phyloP scores from a whole-genome alignment of 768 basidiomycete species.

The Tremella yokohamensis region DNA sequence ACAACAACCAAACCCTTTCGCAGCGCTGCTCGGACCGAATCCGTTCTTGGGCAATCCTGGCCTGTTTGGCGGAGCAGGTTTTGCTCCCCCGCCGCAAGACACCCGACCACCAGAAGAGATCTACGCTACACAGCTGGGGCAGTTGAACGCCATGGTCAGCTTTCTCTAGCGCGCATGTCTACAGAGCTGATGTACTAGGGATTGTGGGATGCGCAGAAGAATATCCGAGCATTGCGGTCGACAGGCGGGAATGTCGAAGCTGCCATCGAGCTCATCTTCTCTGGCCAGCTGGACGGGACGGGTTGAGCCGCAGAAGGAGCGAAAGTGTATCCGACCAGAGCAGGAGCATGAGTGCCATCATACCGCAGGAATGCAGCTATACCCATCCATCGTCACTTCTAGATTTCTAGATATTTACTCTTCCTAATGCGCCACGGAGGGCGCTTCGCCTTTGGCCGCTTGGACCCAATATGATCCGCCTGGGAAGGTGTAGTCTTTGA shows the following conservation, averaged over 20 bases:
- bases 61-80: slow-evolving; percentile 6
- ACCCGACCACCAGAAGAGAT: slow-evolving; percentile 80
- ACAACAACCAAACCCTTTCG: slow-evolving; percentile 6
- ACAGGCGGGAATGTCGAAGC: slow-evolving; percentile 89
- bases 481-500: slow-evolving; percentile 81
- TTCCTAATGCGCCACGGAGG: background rate
- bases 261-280: slow-evolving; percentile 87
- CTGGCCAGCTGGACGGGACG: slow-evolving; percentile 55
- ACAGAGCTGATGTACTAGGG: slow-evolving; percentile 29
- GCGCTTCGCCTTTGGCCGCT: slow-evolving; percentile 35
- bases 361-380: background rate
- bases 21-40: slow-evolving; percentile 1
- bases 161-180: background rate
- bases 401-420: background rate
- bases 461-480: slow-evolving; percentile 72
- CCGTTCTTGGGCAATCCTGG: slow-evolving; percentile 11
- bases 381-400: background rate
- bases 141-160: slow-evolving; percentile 83
- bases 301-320: background rate
- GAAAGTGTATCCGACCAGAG: background rate
- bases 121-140: slow-evolving; percentile 63
- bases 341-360: background rate
- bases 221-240: slow-evolving; percentile 81
- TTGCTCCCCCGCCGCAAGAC: slow-evolving; percentile 59
- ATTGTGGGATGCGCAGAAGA: slow-evolving; percentile 81